phyloP scores from a whole-genome alignment of 176 grass and related monocot genomes.

The Zizania latifolia region DNA sequence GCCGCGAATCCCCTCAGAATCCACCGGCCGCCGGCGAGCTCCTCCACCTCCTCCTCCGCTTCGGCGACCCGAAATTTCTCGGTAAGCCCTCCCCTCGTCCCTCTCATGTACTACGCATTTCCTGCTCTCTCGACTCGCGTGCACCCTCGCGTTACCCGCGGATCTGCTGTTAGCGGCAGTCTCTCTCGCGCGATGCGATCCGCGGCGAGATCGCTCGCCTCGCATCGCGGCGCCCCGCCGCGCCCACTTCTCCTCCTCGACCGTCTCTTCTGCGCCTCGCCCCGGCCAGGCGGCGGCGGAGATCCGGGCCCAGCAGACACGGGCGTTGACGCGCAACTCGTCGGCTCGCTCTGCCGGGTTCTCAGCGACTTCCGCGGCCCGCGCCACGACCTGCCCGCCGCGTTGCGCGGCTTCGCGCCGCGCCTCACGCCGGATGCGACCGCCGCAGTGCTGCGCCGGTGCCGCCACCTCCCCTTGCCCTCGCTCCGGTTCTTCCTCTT shows the following conservation, averaged over 20 bases:
- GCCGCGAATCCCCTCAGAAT: constrained; percentile 24
- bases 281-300: background rate
- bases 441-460: constrained; percentile 57
- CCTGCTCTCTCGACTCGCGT: background rate
- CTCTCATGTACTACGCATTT: background rate
- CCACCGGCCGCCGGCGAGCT: constrained; percentile 28
- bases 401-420: constrained; percentile 41
- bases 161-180: constrained; percentile 29
- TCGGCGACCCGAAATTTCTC: constrained; percentile 5
- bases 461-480: constrained; percentile 45
- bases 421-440: constrained; percentile 47
- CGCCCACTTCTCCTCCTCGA: background rate
- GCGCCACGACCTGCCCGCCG: constrained; percentile 61
- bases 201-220: constrained; percentile 10
- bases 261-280: constrained; percentile 8
- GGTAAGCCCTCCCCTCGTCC: constrained; percentile 18
- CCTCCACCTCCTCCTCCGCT: background rate
- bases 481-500: constrained; percentile 77
- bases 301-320: background rate
- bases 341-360: constrained; percentile 61
- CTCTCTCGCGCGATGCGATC: constrained; percentile 20
- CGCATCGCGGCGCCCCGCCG: background rate
- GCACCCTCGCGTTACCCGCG: constrained; percentile 23
- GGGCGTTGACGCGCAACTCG: constrained; percentile 23
- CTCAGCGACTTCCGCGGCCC: constrained; percentile 79